Evolutionary conservation across 768 basidiomycete species (phyloP), one percentile per base, ranked within the genome.

Genomic region (Termitomyces sp.): DNA sequence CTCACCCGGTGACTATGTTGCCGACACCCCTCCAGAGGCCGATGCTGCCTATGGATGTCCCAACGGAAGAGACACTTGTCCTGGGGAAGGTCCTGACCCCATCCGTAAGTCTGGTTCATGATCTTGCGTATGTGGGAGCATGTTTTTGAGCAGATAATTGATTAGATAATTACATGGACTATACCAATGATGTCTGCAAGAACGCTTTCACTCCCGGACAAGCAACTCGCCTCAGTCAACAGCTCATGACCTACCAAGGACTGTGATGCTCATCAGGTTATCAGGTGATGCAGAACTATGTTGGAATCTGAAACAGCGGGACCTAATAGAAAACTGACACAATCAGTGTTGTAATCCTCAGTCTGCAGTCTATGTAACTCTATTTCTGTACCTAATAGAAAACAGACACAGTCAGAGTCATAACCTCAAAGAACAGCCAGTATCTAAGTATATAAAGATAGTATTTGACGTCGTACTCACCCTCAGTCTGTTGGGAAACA

Each of bases 11-110:
- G 79, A 81, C 61, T 56, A 48, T 19, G 77, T 81, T 53, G 60
- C 60, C 12, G 78, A 79, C 60, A 80, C 77, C 1, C 79, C 79
- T 14, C 65, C 77, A 22, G 80, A 80, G 64, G 63, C 74, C 1
- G 70, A 66, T 19, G 49, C 75, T 54, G 77, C 77, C 11, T 71
- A 57, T 34, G 77, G 74, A 26, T 49, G 35, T 62, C 72, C 71
- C 12, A 66, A 59, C 22, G 65, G 66, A 34, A 71, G 74, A 53
- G 62, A 74, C 55, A 71, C 70, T 35, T 76, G 74, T 65, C 48
- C 22, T 3, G 44, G 52, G 3, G 21, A 17, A 34, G 43, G 30
- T 7, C n/a, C 22, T 19, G 52, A 53, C 34, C 34, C 34, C 19
- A 45, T 53, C 14, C 41, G 43, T 53, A 10, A 53, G 43, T 17